phyloP scores from a whole-genome alignment of 78 protist species.

The Reticulomyxa filosa region DNA sequence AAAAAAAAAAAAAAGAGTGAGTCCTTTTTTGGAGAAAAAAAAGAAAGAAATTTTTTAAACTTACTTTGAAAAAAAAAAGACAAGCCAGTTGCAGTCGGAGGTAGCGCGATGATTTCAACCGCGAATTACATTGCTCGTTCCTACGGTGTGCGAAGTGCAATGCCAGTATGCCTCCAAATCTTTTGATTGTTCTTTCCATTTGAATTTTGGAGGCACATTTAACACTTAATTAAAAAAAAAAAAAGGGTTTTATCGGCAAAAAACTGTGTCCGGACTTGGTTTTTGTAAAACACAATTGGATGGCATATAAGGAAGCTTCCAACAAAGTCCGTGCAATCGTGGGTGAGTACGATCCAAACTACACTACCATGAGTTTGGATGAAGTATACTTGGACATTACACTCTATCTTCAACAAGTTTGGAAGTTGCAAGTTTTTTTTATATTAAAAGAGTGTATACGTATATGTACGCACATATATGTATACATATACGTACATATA shows the following conservation, averaged over 20 bases:
- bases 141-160: conserved; percentile 16
- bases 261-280: conserved; percentile 1
- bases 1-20: too few relatives aligned
- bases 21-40: too few relatives aligned
- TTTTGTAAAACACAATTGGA: conserved; percentile 4
- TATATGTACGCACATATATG: background rate
- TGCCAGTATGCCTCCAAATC: conserved; percentile 8
- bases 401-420: background rate
- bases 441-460: background rate
- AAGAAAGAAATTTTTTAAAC: too few relatives aligned
- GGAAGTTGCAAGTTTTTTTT: background rate
- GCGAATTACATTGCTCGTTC: conserved; percentile 14
- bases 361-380: background rate
- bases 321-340: background rate
- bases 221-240: background rate
- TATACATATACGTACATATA: background rate
- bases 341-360: conserved; percentile 6
- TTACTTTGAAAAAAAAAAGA: too few relatives aligned
- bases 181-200: background rate
- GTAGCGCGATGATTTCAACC: conserved; percentile 17
- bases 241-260: background rate
- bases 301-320: background rate
- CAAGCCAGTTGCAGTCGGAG: conserved; percentile 16
- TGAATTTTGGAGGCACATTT: background rate
- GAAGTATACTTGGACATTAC: conserved; percentile 7